phyloP scores from a whole-genome alignment of 2,329 filamentous ascomycete genomes.

The Herpotrichia juniperi region DNA sequence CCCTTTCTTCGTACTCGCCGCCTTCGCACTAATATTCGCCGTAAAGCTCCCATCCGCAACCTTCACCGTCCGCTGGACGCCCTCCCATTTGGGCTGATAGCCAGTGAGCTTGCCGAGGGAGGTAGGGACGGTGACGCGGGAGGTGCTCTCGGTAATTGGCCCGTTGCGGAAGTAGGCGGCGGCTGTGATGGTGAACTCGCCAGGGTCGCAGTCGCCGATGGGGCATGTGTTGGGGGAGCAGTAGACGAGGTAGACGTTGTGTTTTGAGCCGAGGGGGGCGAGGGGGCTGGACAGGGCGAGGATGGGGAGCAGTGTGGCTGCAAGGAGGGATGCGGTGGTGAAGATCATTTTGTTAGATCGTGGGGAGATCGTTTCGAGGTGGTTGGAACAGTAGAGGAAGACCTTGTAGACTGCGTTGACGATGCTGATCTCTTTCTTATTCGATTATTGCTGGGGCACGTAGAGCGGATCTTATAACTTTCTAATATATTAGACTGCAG shows the following conservation, averaged over 20 bases:
- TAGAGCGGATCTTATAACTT: no score
- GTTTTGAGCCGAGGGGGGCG: conserved; percentile 18
- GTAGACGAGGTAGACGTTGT: conserved; percentile 21
- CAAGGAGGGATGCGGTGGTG: conserved; percentile 2
- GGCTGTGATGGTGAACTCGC: conserved; percentile 14
- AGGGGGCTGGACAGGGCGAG: conserved; percentile 4
- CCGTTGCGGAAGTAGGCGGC: conserved; percentile 17
- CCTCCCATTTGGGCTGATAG: conserved; percentile 15
- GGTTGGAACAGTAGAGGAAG: not conserved
- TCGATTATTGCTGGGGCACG: no score
- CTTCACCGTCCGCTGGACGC: conserved; percentile 11
- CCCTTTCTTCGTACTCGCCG: conserved; percentile 15
- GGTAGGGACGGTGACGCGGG: conserved; percentile 1
- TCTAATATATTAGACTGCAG: no score
- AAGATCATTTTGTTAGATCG: conserved; percentile 7
- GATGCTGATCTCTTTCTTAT: not conserved
- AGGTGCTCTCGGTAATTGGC: conserved; percentile 9
- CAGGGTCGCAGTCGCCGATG: conserved; percentile 19
- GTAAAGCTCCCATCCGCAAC: conserved; percentile 19
- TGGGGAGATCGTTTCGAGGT: not conserved
- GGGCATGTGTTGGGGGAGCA: conserved; percentile 19
- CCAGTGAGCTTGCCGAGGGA: conserved; percentile 4
- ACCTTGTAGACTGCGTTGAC: not conserved
- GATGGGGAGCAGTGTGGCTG: conserved; percentile 8
- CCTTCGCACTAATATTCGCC: conserved; percentile 12